phyloP scores from a whole-genome alignment of 2,329 filamentous ascomycete species.

The Periglandula ipomoeae region DNA sequence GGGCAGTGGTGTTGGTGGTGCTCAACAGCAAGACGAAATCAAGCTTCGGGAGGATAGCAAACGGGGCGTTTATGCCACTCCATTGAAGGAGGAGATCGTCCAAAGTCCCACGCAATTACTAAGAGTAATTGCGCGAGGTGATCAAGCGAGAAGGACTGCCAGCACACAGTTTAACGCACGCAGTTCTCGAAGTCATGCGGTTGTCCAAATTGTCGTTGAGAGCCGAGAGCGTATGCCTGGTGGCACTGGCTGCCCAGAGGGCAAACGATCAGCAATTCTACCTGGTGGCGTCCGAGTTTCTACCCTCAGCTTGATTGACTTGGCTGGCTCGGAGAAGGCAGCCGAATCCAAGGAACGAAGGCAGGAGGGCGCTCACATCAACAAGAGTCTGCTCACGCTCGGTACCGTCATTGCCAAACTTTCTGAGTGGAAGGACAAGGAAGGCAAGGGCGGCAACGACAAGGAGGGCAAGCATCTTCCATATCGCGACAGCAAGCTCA shows the following conservation, averaged over 20 bases:
- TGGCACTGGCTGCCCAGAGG: slow-evolving; percentile 26
- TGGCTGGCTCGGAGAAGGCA: slow-evolving; percentile 92
- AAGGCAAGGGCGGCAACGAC: slow-evolving; percentile 59
- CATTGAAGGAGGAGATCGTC: slow-evolving; percentile 95
- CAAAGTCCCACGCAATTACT: slow-evolving; percentile 94
- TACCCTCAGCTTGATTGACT: slow-evolving; percentile 88
- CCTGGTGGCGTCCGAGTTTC: slow-evolving; percentile 93
- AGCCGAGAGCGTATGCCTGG: slow-evolving; percentile 76
- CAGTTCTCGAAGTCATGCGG: slow-evolving; percentile 94
- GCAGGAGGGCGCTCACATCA: slow-evolving; percentile 94
- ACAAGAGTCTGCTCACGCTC: slow-evolving; percentile 90
- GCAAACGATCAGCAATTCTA: slow-evolving; percentile 58
- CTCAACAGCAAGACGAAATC: slow-evolving; percentile 73
- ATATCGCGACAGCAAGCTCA: slow-evolving; percentile 96
- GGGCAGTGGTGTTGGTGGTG: slow-evolving; percentile 43
- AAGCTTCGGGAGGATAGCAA: slow-evolving; percentile 95
- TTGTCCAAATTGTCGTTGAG: slow-evolving; percentile 97
- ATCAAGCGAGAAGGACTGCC: slow-evolving; percentile 79
- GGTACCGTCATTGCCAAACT: slow-evolving; percentile 91
- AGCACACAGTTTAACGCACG: slow-evolving; percentile 96
- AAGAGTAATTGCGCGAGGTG: slow-evolving; percentile 88
- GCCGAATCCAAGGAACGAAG: slow-evolving; percentile 91
- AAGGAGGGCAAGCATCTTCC: slow-evolving; percentile 89
- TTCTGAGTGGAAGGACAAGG: slow-evolving; percentile 82
- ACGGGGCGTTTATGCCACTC: slow-evolving; percentile 90